These are phyloP conservation scores for Fusarium mangiferae DNA, from an alignment of 2,329 filamentous ascomycete species.

Conservation along the genomic window DNA sequence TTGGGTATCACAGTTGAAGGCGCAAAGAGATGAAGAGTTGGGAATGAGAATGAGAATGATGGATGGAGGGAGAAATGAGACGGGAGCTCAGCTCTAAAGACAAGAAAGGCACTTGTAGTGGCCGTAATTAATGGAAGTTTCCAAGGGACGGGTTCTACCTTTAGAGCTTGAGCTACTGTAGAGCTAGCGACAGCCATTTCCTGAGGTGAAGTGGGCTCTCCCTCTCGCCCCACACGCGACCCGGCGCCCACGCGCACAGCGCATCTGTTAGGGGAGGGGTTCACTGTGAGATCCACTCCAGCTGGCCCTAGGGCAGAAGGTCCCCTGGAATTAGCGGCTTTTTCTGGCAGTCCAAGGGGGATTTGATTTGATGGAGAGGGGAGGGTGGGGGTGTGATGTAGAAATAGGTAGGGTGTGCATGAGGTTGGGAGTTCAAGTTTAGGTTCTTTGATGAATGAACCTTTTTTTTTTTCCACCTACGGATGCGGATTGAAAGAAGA, in stretches of 20 bases:
- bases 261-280: slow-evolving; percentile 21
- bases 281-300: slow-evolving; percentile 2
- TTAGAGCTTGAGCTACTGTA: slow-evolving; percentile 27
- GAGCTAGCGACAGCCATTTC: no score
- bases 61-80: background rate
- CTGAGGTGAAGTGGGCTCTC: background rate
- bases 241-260: slow-evolving; percentile 17
- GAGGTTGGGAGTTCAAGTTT: background rate
- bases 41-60: background rate
- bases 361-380: background rate
- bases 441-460: slow-evolving; percentile 11
- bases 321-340: slow-evolving; percentile 31
- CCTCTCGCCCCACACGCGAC: slow-evolving; percentile 21
- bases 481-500: background rate
- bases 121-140: slow-evolving; percentile 33
- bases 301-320: slow-evolving; percentile 21
- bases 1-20: slow-evolving; percentile 6
- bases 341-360: background rate
- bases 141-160: slow-evolving; percentile 27
- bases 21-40: slow-evolving; percentile 4
- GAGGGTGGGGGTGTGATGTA: background rate
- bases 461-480: background rate
- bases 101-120: slow-evolving; percentile 5
- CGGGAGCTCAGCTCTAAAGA: slow-evolving; percentile 18
- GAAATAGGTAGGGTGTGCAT: slow-evolving; percentile 12